Evolutionary conservation across 805 yeast species (phyloP), one percentile per base, ranked within the genome.

Genomic region (Lachancea dasiensis): DNA sequence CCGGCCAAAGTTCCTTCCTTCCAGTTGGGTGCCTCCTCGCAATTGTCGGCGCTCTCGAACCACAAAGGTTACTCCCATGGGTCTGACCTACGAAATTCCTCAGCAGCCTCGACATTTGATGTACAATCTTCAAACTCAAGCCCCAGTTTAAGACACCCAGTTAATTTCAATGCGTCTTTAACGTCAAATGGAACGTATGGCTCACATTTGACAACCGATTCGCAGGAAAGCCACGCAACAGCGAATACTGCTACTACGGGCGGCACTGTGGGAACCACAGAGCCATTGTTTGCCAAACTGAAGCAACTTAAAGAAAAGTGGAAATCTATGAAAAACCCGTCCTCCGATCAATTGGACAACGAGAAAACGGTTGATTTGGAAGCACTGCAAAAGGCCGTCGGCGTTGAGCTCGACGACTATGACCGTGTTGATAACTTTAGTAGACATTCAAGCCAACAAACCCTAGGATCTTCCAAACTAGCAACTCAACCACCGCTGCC

Each of bases 321-420:
- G 27, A 58, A 58, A 35, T 56, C 52, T 3, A 59, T 61, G 37
- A 59, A 58, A 36, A 59, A 59, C 38, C 62, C 59, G 0, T 39
- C 45, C 11, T 46, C 54, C 5, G 41, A 41, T 17, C 35, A 36
- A 2, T 29, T 25, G 16, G 41, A 44, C 6, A 37, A 22, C 6
- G 44, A 40, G 20, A 35, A 38, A 10, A 50, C 46, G 11, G 60
- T 61, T 8, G 63, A 61, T 41, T 54, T 61, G 16, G 56, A 52
- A 33, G 64, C 61, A 5, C 41, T 61, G n/a, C 63, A 61, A 41
- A 59, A 60, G 31, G 64, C 62, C 2, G 60, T 61, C 27, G 65
- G 64, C 20, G 57, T 57, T 6, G 42, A 36, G 6, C 33, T 35
- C 1, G 40, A 42, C 6, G 43, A 44, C 5, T 26, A 36, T 22